phyloP scores from a whole-genome alignment of 768 basidiomycete species.

The Hypholoma fasciculare region DNA sequence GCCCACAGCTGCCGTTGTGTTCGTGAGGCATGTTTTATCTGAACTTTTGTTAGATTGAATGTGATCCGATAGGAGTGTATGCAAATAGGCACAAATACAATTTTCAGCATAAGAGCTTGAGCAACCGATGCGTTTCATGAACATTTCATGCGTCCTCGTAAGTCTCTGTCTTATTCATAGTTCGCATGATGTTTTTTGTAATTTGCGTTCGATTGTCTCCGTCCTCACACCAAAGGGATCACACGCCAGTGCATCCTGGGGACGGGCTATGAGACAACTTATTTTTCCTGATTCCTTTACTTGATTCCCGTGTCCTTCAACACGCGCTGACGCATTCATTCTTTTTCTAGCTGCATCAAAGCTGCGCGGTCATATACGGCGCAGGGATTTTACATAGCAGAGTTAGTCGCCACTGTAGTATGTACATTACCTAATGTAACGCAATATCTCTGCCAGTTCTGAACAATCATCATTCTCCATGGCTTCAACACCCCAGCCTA shows the following conservation, averaged over 20 bases:
- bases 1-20: constrained; percentile 55
- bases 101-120: not conserved
- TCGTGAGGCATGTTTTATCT: constrained; percentile 49
- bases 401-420: constrained; percentile 3
- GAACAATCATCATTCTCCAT: not conserved
- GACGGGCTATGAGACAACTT: constrained; percentile 71
- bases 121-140: not conserved
- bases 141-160: constrained; percentile 5
- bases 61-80: not conserved
- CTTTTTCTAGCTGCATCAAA: no score
- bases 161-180: constrained; percentile 5
- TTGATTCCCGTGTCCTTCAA: no score
- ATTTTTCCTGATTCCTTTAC: constrained; percentile 42
- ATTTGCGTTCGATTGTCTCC: constrained; percentile 85
- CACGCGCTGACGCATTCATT: no score
- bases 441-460: not conserved
- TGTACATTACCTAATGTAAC: constrained; percentile 21
- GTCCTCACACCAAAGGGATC: constrained; percentile 67
- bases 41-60: not conserved
- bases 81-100: constrained; percentile 17
- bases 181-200: constrained; percentile 63
- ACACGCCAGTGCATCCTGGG: constrained; percentile 77
- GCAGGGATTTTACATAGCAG: not conserved
- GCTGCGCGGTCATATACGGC: no score
- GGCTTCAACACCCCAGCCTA: not conserved